Evolutionary conservation across 495 filamentous ascomycete species (phyloP).

Genomic region (Tuber umbilicatum): DNA sequence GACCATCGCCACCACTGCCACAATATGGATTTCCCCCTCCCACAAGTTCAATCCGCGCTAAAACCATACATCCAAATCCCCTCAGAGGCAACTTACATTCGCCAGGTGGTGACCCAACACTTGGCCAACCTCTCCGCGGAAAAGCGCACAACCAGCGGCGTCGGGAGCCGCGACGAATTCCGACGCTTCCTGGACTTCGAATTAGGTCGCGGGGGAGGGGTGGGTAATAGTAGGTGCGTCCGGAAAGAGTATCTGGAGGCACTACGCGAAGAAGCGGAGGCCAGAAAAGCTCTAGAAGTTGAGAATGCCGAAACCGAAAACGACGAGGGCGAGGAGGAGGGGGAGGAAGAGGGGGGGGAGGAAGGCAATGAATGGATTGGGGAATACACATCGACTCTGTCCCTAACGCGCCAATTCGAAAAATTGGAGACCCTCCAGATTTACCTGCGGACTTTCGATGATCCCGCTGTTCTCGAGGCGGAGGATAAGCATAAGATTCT

Average conservation of each 20-base stretch:
- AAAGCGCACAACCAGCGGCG: constrained; percentile 36
- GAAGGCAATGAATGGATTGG: constrained; percentile 23
- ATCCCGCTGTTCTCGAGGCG: constrained; percentile 21
- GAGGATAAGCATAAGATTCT: neutral
- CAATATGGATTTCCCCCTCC: constrained; percentile 29
- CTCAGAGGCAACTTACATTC: constrained; percentile 27
- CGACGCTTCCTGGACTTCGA: constrained; percentile 38
- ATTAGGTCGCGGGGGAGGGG: constrained; percentile 20
- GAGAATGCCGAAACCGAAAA: constrained; percentile 14
- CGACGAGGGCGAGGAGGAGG: constrained; percentile 21
- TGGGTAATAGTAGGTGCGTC: neutral
- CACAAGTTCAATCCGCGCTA: constrained; percentile 24
- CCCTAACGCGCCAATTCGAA: constrained; percentile 26
- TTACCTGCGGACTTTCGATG: constrained; percentile 30
- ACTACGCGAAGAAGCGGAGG: constrained; percentile 29
- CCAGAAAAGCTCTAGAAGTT: constrained; percentile 27
- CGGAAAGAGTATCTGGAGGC: constrained; percentile 35
- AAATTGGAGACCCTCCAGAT: constrained; percentile 33
- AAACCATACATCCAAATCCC: constrained; percentile 29
- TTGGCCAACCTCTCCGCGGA: constrained; percentile 30
- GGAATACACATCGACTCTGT: constrained; percentile 30
- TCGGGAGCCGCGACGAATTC: constrained; percentile 36
- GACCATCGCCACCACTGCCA: constrained; percentile 15
- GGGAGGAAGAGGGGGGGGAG: constrained; percentile 5
- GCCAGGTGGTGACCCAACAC: constrained; percentile 31